Evolutionary conservation across 345 rosid genomes (phyloP).

Genomic region (Linum usitatissimum): DNA sequence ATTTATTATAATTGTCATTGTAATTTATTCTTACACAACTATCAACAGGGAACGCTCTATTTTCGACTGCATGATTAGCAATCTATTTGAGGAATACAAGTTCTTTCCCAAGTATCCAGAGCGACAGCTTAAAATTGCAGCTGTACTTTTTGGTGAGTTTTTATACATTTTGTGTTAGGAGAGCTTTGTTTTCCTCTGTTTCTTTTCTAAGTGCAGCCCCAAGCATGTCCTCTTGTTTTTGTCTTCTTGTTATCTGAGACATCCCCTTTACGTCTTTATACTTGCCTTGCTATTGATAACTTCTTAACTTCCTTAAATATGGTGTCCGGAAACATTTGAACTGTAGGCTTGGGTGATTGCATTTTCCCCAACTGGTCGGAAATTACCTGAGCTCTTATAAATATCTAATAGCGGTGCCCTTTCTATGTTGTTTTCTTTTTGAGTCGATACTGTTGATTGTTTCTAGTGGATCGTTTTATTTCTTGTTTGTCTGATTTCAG

Average conservation of each 20-base stretch:
- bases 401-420: no score
- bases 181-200: no score
- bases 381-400: no score
- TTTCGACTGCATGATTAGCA: constrained; percentile 91
- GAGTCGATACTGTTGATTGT: not conserved
- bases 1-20: no score
- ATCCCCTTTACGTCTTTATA: no score
- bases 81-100: constrained; percentile 89
- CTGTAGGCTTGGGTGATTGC: not conserved
- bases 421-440: no score
- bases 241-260: no score
- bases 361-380: no score
- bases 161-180: no score
- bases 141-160: constrained; percentile 9
- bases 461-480: not conserved
- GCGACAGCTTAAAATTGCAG: constrained; percentile 83
- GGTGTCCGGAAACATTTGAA: not conserved
- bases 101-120: constrained; percentile 97
- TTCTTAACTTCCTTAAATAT: not conserved
- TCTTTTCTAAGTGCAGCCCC: no score
- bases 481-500: constrained; percentile 28
- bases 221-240: no score
- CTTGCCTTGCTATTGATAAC: not conserved
- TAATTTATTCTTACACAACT: not conserved
- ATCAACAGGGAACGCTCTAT: constrained; percentile 71